These are phyloP conservation scores for Isabelozyma gotoi DNA, from an alignment of 805 yeast genomes.

Conservation along the genomic window DNA sequence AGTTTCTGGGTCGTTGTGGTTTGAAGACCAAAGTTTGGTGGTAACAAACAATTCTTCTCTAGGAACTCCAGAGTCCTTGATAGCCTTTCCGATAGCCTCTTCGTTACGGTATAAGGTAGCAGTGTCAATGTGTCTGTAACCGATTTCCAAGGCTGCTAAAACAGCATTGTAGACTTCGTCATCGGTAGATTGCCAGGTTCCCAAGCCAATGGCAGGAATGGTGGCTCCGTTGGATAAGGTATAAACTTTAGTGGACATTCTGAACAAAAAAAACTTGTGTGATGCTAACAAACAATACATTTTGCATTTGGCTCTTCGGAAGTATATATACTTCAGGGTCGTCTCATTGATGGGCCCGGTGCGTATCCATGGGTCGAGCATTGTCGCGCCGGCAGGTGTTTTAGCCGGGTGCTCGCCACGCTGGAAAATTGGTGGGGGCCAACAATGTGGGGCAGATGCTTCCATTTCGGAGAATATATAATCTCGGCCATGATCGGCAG, in stretches of 20 bases:
- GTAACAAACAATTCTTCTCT: constrained; percentile 68
- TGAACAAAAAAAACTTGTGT: no score
- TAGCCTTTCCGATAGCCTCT: constrained; percentile 56
- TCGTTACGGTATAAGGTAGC: constrained; percentile 72
- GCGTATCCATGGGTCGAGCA: no score
- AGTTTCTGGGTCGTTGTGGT: constrained; percentile 49
- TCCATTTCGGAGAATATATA: not conserved
- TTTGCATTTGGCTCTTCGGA: no score
- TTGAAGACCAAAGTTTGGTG: constrained; percentile 65
- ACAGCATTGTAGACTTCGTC: constrained; percentile 55
- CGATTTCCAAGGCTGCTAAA: constrained; percentile 54
- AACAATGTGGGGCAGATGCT: not conserved
- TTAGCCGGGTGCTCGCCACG: not conserved
- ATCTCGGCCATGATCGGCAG: not conserved
- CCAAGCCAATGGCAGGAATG: constrained; percentile 17
- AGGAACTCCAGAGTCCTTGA: constrained; percentile 57
- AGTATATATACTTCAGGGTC: not conserved
- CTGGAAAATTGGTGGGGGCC: not conserved
- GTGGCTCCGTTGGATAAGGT: constrained; percentile 5
- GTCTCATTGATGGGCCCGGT: no score
- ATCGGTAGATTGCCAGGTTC: constrained; percentile 39
- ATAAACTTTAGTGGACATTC: not conserved
- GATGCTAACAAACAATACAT: no score
- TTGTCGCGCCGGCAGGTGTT: not conserved
- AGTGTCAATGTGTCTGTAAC: constrained; percentile 77